Evolutionary conservation across 2,329 filamentous ascomycete species (phyloP).

Genomic region (Acrodontium crateriforme): DNA sequence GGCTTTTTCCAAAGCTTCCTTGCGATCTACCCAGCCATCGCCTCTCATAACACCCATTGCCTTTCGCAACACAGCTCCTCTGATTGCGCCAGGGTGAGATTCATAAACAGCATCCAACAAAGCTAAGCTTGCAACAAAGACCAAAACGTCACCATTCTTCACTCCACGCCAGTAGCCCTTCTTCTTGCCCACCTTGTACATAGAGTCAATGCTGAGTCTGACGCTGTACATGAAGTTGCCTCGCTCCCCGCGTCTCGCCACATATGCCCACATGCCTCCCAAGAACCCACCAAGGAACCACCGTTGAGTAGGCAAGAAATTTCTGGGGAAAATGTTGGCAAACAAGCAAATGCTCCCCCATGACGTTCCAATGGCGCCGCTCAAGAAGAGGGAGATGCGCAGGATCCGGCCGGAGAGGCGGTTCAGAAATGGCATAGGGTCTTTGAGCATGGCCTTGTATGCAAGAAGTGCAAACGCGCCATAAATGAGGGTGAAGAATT

Average conservation of each 20-base stretch:
- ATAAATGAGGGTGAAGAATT: constrained; percentile 65
- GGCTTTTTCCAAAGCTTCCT: constrained; percentile 8
- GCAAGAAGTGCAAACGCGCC: constrained; percentile 55
- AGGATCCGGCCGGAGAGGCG: constrained; percentile 54
- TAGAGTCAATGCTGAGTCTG: constrained; percentile 62
- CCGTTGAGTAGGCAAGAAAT: constrained; percentile 63
- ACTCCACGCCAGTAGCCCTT: constrained; percentile 74
- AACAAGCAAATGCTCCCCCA: constrained; percentile 90
- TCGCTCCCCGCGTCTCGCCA: constrained; percentile 52
- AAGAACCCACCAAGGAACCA: constrained; percentile 83
- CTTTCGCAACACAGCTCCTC: constrained; percentile 55
- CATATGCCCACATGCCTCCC: constrained; percentile 71
- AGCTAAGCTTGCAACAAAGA: constrained; percentile 70
- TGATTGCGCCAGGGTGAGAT: constrained; percentile 51
- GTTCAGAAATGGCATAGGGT: constrained; percentile 55
- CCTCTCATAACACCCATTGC: constrained; percentile 60
- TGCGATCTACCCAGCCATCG: constrained; percentile 59
- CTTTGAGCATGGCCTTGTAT: constrained; percentile 53
- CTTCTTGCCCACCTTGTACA: constrained; percentile 94
- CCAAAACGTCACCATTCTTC: constrained; percentile 66
- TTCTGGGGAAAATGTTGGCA: constrained; percentile 61
- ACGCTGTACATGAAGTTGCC: constrained; percentile 66
- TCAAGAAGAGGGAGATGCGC: constrained; percentile 62
- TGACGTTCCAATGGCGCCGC: constrained; percentile 67
- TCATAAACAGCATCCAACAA: constrained; percentile 68